Base-by-base conservation (phyloP, 495 filamentous ascomycete genomes). In the Margaritispora aquatica region DNA sequence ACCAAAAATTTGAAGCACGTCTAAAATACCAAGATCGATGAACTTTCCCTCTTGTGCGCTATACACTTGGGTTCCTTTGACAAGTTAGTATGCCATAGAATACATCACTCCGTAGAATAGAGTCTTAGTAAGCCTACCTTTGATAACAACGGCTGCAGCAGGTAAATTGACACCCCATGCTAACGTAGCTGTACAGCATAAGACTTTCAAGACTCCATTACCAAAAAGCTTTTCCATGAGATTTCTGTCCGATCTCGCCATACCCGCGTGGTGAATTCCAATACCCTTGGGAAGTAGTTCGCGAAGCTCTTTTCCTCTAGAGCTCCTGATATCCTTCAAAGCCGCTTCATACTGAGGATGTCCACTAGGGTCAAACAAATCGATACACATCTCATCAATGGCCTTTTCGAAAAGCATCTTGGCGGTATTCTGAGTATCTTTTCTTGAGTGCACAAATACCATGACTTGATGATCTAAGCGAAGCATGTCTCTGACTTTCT, bases 101-200 rank as follows among this genome's bases (percentile, higher is more conserved):
- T n/a, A n/a, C n/a, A 29, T 20, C 26, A 22, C 23, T 49, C 20
- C 22, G 9, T 34, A 44, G 38, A 44, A 8, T 44, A n/a, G 38
- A 10, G 38, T n/a, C 15, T 54, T 13, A 36, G 17, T 17, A 36
- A 15, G 38, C 38, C 24, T 38, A 44, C 38, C 38, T 71, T 97
- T 97, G 76, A 99, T 99, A 54, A 99, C 81, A 23, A 99, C 94
- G 2, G 94, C 96, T 13, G 95, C 93, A 9, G 94, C 94, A 1
- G 94, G 94, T 70, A 99, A 83, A 75, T 99, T 99, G 63, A 99
- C 93, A 83, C 94, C 94, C 94, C 94, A 99, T 10, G 94, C 94
- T 46, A 99, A 78, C 0, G 94, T 99, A 11, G 94, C 94, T 15
- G 94, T 99, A 84, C 95, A 97, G 76, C 94, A 97, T 8, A 99